Evolutionary conservation across 345 rosid species (phyloP), one percentile per base, ranked within the genome.

Genomic region (Odontarrhena argentea): DNA sequence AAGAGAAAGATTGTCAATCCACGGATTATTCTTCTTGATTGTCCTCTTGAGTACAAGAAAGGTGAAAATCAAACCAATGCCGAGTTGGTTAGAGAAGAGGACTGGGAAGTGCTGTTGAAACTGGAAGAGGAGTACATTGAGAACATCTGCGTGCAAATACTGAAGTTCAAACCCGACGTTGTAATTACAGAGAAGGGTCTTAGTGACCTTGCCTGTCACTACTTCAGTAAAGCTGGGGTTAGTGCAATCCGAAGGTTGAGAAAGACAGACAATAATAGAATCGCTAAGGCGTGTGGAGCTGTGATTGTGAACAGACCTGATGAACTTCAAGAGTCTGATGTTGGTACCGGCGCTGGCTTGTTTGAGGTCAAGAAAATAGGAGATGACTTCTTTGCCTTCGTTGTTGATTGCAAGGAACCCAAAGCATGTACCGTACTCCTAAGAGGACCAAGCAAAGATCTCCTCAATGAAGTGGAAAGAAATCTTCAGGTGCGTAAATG

Each of bases 1-100:
- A 93, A 82, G 75, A 83, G 98, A 74, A 93, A 86, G 86, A 90
- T 93, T 34, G 75, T 80, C 56, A 83, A 84, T 25, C 98, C 98
- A 1, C 90, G 96, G 5, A 71, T 93, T 67, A 84, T 90, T 55
- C 97, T 93, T 69, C 94, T 93, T 49, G 97, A 93, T 62, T 85
- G 84, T 46, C 97, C 98, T n/a, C 86, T 93, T 36, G 98, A 93
- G 83, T 90, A 93, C 84, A 93, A 93, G 80, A 93, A 93, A 69
- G 98, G 98, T 10, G 98, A 93, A 84, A 93, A 88, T 81, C 98
- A 93, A 76, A 93, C 98, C 61, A 93, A 90, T 74, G 98, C 96
- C 0, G 97, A 93, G 76, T 63, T 94, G 81, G 84, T 88, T 37
- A 86, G 74, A 73, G 97, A 94, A 81, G 99, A 91, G 67, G 97